Evolutionary conservation across 2,329 filamentous ascomycete species (phyloP).

Genomic region (Apiospora aurea): DNA sequence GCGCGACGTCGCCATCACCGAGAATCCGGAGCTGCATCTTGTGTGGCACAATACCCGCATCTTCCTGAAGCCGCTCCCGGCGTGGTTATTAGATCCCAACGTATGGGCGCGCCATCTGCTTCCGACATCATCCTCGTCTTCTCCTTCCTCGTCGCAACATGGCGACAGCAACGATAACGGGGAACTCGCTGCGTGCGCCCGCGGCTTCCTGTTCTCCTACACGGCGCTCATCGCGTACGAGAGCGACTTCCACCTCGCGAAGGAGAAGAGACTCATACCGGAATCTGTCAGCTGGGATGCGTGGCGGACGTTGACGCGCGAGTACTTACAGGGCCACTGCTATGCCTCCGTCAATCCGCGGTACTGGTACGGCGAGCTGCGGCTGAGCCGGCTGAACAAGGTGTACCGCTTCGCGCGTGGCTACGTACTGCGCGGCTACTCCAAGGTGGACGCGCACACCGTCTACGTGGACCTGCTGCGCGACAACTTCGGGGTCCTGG

Average conservation of each 20-base stretch:
- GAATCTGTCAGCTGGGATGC: constrained; percentile 42
- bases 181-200: constrained; percentile 13
- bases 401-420: constrained; percentile 47
- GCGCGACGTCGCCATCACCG: constrained; percentile 46
- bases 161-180: background rate
- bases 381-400: constrained; percentile 48
- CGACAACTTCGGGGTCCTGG: constrained; percentile 49
- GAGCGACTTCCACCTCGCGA: constrained; percentile 48
- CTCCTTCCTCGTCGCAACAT: background rate
- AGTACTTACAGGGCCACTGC: constrained; percentile 30
- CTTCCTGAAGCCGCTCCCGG: constrained; percentile 49
- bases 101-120: constrained; percentile 45
- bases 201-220: constrained; percentile 49
- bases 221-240: constrained; percentile 46
- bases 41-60: constrained; percentile 49
- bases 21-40: constrained; percentile 48
- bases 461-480: constrained; percentile 48
- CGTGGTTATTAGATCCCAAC: constrained; percentile 45
- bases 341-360: constrained; percentile 43
- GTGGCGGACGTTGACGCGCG: constrained; percentile 37
- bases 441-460: constrained; percentile 34
- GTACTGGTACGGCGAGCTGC: constrained; percentile 51
- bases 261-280: constrained; percentile 45
- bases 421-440: constrained; percentile 38
- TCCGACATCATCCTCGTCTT: background rate